Evolutionary conservation across 345 rosid genomes (phyloP).

Genomic region (Gossypium arboreum): DNA sequence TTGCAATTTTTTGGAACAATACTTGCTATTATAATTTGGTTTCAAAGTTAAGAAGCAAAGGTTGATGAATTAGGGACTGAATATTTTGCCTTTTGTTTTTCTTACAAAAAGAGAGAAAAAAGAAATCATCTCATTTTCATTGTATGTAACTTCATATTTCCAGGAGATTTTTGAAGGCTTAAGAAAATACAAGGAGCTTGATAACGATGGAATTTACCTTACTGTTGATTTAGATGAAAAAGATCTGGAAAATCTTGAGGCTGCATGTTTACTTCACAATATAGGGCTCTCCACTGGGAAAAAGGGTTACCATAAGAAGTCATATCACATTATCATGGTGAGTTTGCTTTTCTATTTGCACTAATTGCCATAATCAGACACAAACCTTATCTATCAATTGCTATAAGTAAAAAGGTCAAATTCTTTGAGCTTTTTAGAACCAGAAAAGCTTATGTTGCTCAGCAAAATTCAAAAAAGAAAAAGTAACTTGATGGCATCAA

Average conservation of each 20-base stretch:
- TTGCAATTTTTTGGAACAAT: background rate
- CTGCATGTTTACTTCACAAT: slow-evolving; percentile 73
- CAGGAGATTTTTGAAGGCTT: slow-evolving; percentile 63
- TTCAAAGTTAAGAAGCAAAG: background rate
- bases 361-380: background rate
- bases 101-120: background rate
- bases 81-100: background rate
- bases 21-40: background rate
- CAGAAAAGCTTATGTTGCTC: background rate
- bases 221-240: slow-evolving; percentile 34
- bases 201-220: slow-evolving; percentile 23
- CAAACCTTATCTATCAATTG: background rate
- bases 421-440: background rate
- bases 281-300: slow-evolving; percentile 50
- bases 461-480: background rate
- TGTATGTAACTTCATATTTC: background rate
- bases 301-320: slow-evolving; percentile 76
- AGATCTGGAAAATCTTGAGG: slow-evolving; percentile 66
- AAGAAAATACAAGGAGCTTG: slow-evolving; percentile 38
- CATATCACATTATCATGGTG: slow-evolving; percentile 59
- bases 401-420: background rate
- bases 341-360: slow-evolving; percentile 9
- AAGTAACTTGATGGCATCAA: background rate
- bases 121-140: background rate
- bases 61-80: background rate